Base-by-base conservation (phyloP, 305 asterid species). In the Fraxinus angustifolia region DNA sequence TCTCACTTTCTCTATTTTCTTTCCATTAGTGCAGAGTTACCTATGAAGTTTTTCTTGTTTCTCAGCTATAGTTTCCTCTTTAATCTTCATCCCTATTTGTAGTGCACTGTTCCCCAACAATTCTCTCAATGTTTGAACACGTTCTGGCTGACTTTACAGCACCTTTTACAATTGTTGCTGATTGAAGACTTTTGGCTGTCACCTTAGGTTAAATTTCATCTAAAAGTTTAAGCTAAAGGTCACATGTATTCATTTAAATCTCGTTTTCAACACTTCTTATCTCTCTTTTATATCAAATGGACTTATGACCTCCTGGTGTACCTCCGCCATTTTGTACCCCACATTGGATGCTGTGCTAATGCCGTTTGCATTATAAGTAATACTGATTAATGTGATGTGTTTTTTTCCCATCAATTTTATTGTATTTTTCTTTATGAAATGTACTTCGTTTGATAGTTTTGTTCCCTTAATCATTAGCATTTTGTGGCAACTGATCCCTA, bases 401-500 rank as follows among this genome's bases (percentile, higher is more conserved):
- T 42, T 42, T 45, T 12, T 36, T 36, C 36, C 53, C 4, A 11
- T 11, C 3, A 10, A 10, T 11, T 42, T 10, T 42, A 2, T 45
- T 45, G 53, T 45, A 45, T 12, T 56, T 45, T 12, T 23, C 17
- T 4, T 42, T 58, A 48, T 71, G 28, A 77, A 67, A 10, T 80
- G 74, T 58, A 34, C 28, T 76, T 72, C 68, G 36, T 33, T 53
- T 65, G 53, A 48, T 60, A 23, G 71, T 8, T 42, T 42, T 11
- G 53, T 42, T 74, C 10, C 19, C 70, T 23, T 56, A 31, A 31
- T 80, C 31, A 56, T 77, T 80, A 80, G 36, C 82, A 33, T 30
- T 34, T 73, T 79, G 35, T 28, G 8, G 68, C 70, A 33, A 34
- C 62, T 81, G 77, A 83, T 70, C 71, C 75, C 67, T 67, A 38